phyloP scores from a whole-genome alignment of 805 yeast genomes.

The Starmerella powellii region DNA sequence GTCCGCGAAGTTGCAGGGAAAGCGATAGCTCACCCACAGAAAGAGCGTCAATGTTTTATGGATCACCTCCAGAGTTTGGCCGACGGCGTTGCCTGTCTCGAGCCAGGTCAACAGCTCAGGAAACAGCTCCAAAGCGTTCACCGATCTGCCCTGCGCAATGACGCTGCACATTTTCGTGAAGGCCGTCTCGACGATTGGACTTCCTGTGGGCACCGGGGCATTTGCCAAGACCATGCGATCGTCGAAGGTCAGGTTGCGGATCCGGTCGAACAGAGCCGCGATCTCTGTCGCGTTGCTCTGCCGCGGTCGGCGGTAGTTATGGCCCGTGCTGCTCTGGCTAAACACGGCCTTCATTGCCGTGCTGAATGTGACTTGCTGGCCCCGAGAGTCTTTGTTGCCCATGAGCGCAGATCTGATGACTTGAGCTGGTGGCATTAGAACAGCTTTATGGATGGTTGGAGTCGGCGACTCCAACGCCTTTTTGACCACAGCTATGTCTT shows the following conservation, averaged over 20 bases:
- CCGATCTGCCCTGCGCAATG: conserved; percentile 44
- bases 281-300: conserved; percentile 23
- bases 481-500: conserved; percentile 7
- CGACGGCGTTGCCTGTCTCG: background rate
- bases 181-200: conserved; percentile 33
- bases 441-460: conserved; percentile 41
- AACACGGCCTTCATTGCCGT: conserved; percentile 2
- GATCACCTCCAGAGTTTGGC: conserved; percentile 42
- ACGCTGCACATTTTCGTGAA: conserved; percentile 39
- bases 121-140: conserved; percentile 43
- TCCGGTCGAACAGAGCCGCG: conserved; percentile 36
- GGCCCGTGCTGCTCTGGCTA: background rate
- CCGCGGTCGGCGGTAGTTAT: conserved; percentile 7
- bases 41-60: conserved; percentile 58
- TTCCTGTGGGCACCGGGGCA: conserved; percentile 43
- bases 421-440: conserved; percentile 68
- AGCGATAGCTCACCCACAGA: conserved; percentile 79
- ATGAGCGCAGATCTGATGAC: conserved; percentile 59
- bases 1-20: conserved; percentile 71
- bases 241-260: conserved; percentile 36
- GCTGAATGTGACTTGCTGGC: conserved; percentile 8
- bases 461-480: conserved; percentile 15
- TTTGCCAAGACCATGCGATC: conserved; percentile 48
- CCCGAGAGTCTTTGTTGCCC: conserved; percentile 32
- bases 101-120: conserved; percentile 11